Base-by-base conservation (phyloP, 768 basidiomycete genomes). In the Royoungia palumana region DNA sequence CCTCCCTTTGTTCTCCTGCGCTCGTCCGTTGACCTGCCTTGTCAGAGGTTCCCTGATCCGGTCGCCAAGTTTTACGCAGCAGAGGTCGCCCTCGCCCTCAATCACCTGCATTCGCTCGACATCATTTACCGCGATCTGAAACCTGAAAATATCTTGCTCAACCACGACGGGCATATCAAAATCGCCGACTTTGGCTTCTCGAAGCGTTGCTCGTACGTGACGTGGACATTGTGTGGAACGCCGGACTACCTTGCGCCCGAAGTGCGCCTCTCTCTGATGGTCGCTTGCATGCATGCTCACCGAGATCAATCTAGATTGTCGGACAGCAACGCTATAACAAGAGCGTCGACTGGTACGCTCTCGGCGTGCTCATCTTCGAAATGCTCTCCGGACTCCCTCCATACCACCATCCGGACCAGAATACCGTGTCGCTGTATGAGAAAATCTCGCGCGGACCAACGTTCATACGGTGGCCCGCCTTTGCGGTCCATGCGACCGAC, bases 11-110 rank as follows among this genome's bases (percentile, higher is more conserved):
- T 34, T 27, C 38, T 60, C n/a, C 46, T 20, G 24, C 39, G 38
- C 43, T 56, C 53, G 47, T 36, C 36, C 22, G 37, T 44, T 50
- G 41, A 60, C 30, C 16, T 35, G 27, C 12, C 34, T 25, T 45
- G 20, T 28, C 74, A 97, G 80, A 76, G 94, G 41, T 98, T 99
- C 72, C 92, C 95, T 0, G 89, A 96, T 55, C 94, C 95, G 14
- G 96, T 99, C 12, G 92, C 95, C 6, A 92, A 98, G 63, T 99
- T 98, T 73, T 99, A 97, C 59, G 88, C 92, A 5, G 94, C 96
- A 2, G 92, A 94, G 67, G 93, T 97, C 24, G 88, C 92, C 32
- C 78, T 96, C 39, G 96, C 94, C 1, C 78, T 98, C 55, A 89
- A 93, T 58, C 85, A 97, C 65, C 73, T 98, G 2, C 96, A 98